Evolutionary conservation across 176 grass and related monocot genomes (phyloP).

Genomic region (Oryza meyeriana): DNA sequence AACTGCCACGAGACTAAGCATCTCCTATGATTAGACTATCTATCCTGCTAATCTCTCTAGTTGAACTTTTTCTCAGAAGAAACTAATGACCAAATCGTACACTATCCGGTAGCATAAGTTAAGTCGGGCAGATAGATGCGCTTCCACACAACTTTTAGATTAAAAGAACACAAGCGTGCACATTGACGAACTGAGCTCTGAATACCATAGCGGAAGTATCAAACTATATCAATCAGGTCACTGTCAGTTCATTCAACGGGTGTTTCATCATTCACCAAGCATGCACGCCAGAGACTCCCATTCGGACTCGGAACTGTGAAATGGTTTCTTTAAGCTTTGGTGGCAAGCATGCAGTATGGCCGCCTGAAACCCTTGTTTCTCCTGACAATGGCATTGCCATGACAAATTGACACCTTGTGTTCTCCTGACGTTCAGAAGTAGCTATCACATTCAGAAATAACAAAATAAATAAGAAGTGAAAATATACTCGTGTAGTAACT

Average conservation of each 20-base stretch:
- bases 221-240: conserved; percentile 9
- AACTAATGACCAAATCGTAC: not conserved
- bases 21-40: conserved; percentile 10
- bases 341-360: not conserved
- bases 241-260: conserved; percentile 36
- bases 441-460: not conserved
- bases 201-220: not conserved
- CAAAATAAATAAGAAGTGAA: not conserved
- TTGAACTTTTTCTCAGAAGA: not conserved
- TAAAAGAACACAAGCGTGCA: conserved; percentile 23
- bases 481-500: not conserved
- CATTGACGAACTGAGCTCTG: conserved; percentile 30
- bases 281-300: conserved; percentile 31
- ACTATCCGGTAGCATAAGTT: conserved; percentile 20
- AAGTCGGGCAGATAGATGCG: conserved; percentile 31
- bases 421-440: not conserved
- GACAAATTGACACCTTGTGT: not conserved
- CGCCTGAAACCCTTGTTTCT: not conserved
- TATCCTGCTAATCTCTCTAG: conserved; percentile 4
- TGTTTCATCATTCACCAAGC: conserved; percentile 34
- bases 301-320: not conserved
- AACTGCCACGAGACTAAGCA: conserved; percentile 27
- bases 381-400: not conserved
- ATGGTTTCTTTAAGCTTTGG: not conserved
- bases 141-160: conserved; percentile 32